Conservation (phyloP, 129 eudicot species). For the Erigeron canadensis region DNA sequence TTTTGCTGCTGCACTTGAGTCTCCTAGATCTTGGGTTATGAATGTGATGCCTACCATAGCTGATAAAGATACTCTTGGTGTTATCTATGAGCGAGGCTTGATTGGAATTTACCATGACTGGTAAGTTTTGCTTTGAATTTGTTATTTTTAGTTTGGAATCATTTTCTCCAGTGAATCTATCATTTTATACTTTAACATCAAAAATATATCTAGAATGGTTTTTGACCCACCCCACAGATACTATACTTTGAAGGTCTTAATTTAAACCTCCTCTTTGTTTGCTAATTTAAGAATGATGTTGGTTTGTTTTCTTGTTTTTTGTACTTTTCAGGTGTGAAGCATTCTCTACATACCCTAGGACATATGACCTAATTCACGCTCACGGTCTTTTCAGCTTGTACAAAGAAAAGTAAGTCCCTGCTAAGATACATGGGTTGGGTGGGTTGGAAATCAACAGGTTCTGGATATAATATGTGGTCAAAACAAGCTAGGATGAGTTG, state of each 20-base stretch:
- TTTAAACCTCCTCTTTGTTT: conserved; percentile 2
- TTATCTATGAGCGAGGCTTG: conserved; percentile 56
- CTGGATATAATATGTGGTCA: background rate
- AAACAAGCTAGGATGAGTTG: background rate
- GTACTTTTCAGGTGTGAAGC: conserved; percentile 57
- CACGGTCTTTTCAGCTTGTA: conserved; percentile 53
- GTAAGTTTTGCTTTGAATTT: conserved; percentile 53
- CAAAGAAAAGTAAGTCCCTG: conserved; percentile 48
- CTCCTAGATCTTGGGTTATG: conserved; percentile 58
- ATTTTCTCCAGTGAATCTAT: too few relatives aligned
- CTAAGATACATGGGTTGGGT: background rate
- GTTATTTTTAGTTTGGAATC: conserved; percentile 50
- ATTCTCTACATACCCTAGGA: conserved; percentile 64
- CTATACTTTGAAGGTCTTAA: background rate
- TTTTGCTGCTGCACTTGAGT: conserved; percentile 60
- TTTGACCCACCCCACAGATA: background rate
- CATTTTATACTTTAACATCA: background rate
- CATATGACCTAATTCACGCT: conserved; percentile 59
- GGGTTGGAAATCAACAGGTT: background rate
- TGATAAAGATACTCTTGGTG: conserved; percentile 54
- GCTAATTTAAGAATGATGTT: background rate
- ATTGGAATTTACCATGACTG: conserved; percentile 70
- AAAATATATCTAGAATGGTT: background rate
- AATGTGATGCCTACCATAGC: conserved; percentile 68
- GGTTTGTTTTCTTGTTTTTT: background rate